Evolutionary conservation across 306 rosid genomes (phyloP).

Genomic region (Quercus engelmannii): DNA sequence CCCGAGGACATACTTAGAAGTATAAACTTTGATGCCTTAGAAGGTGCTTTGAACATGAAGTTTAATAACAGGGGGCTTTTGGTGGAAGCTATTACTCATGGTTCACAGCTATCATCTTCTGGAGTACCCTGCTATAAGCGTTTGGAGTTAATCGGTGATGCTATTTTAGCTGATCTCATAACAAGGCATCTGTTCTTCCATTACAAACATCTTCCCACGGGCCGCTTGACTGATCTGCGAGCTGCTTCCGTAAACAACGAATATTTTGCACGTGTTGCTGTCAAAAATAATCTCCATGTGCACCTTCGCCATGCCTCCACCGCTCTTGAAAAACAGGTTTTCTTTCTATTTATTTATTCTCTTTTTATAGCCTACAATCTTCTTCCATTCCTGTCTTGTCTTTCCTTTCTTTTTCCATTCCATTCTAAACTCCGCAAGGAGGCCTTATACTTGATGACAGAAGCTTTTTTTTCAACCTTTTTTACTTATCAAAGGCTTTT

Average conservation of each 20-base stretch:
- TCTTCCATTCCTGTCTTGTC: too few relatives aligned
- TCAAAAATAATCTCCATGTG: conserved; percentile 76
- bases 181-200: conserved; percentile 91
- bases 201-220: conserved; percentile 87
- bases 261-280: conserved; percentile 98
- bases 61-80: conserved; percentile 74
- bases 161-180: conserved; percentile 90
- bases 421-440: too few relatives aligned
- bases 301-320: conserved; percentile 95
- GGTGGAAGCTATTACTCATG: conserved; percentile 94
- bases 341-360: neutral
- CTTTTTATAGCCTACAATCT: too few relatives aligned
- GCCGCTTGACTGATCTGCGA: conserved; percentile 90
- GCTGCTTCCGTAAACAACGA: conserved; percentile 99
- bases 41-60: conserved; percentile 62
- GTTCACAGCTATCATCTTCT: conserved; percentile 79
- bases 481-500: neutral
- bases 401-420: too few relatives aligned
- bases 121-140: conserved; percentile 97
- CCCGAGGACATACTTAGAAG: conserved; percentile 72
- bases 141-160: conserved; percentile 96
- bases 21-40: conserved; percentile 71
- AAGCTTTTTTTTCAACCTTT: too few relatives aligned
- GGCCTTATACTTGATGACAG: too few relatives aligned
- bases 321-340: conserved; percentile 93